Evolutionary conservation across 2,329 filamentous ascomycete species (phyloP).

Genomic region (Trichoderma koningiopsis): DNA sequence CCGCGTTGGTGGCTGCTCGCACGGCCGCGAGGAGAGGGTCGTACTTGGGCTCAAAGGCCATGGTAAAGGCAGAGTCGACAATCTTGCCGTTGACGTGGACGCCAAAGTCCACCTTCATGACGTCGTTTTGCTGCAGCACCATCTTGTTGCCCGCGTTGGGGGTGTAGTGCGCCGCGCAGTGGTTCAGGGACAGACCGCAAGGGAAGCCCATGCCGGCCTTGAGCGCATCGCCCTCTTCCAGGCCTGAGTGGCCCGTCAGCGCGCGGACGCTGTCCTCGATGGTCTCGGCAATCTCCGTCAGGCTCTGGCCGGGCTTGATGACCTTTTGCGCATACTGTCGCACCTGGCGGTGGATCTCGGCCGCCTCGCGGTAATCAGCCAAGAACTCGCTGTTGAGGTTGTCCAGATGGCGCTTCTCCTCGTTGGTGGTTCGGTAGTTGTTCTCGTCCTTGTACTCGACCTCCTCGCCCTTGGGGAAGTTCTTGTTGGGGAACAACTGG

Average conservation of each 20-base stretch:
- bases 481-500: constrained; percentile 70
- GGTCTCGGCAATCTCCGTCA: constrained; percentile 83
- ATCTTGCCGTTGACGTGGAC: constrained; percentile 80
- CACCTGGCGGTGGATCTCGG: constrained; percentile 88
- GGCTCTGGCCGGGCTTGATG: constrained; percentile 77
- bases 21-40: constrained; percentile 74
- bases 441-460: constrained; percentile 79
- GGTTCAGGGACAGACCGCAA: constrained; percentile 79
- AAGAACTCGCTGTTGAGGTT: constrained; percentile 81
- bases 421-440: constrained; percentile 73
- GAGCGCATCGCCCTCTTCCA: constrained; percentile 76
- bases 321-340: constrained; percentile 79
- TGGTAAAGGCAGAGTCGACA: constrained; percentile 79
- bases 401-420: constrained; percentile 82
- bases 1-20: constrained; percentile 79
- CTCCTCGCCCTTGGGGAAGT: constrained; percentile 76
- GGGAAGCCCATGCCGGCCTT: constrained; percentile 86
- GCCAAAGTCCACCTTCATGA: constrained; percentile 82
- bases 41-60: constrained; percentile 74
- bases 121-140: constrained; percentile 70
- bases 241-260: constrained; percentile 73
- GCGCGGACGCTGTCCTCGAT: constrained; percentile 82
- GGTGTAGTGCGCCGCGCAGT: constrained; percentile 84
- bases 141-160: constrained; percentile 85
- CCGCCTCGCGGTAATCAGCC: constrained; percentile 77